Evolutionary conservation across 306 rosid genomes (phyloP), one percentile per base, ranked within the genome.

Genomic region (Inga oerstediana): DNA sequence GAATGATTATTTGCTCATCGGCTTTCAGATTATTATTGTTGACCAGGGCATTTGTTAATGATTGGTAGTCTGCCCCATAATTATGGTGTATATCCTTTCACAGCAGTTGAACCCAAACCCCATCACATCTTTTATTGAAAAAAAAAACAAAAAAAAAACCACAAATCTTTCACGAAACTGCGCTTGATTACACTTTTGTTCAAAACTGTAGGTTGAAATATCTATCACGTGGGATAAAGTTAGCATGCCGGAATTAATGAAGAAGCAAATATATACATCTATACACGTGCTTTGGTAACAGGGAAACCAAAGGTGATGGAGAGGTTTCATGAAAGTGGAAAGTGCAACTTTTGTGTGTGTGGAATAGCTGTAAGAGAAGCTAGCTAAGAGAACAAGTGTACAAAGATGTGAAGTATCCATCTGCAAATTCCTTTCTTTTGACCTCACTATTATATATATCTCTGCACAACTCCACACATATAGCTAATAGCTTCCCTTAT

Each of bases 341-440:
- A 82, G 82, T 56, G 85, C 75, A 88, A 68, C 52, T 39, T 81
- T 32, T 81, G 34, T 82, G 37, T n/a, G 75, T 9, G 37, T n/a
- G 75, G 20, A 41, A 51, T 45, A 43, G 75, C 44, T 54, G 45
- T 39, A 39, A 56, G 65, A 64, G 70, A 30, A 72, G 74, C 41
- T 39, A 7, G 20, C 8, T 51, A 51, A 15, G 10, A 7, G 16
- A 67, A 59, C 51, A 59, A 81, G 76, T 79, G 82, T 82, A 66
- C 81, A 84, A 86, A 86, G 79, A 87, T 85, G 92, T 77, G 15
- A 19, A 72, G 84, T 80, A 67, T 51, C 89, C 77, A 84, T 87
- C 93, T 74, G 52, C 7, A 88, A 24, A 85, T 87, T 87, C 77
- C 81, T 84, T 82, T 86, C 68, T 56, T 34, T 16, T 44, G 44